These are phyloP conservation scores for Thamnidium elegans DNA, from an alignment of 192 early-diverging fungal species.

Conservation along the genomic window DNA sequence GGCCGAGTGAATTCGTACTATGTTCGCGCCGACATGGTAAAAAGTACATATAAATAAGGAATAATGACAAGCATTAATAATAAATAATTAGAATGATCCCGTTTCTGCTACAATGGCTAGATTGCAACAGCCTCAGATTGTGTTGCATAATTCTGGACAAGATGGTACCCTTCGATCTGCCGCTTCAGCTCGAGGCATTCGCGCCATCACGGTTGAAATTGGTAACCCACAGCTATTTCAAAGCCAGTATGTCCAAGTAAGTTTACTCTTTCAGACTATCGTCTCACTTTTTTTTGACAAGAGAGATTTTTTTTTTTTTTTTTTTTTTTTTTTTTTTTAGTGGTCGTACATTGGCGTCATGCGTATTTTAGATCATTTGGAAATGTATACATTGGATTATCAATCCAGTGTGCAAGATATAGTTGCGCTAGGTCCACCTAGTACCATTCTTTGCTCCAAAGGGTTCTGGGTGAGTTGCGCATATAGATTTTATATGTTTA, in stretches of 20 bases:
- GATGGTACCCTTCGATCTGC: constrained; percentile 82
- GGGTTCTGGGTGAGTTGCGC: constrained; percentile 35
- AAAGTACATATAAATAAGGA: neutral
- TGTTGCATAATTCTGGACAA: constrained; percentile 64
- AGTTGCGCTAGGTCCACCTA: constrained; percentile 23
- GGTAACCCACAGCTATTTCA: constrained; percentile 87
- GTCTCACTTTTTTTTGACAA: constrained; percentile 29
- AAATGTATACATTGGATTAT: constrained; percentile 47
- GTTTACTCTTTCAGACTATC: neutral
- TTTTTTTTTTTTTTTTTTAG: constrained; percentile 8
- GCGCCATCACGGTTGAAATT: constrained; percentile 90
- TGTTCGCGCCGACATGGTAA: constrained; percentile 77
- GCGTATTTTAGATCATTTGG: constrained; percentile 60
- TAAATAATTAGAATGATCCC: constrained; percentile 52
- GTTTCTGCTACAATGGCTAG: constrained; percentile 71
- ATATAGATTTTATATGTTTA: no score
- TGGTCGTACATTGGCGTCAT: constrained; percentile 67
- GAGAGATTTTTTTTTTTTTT: neutral
- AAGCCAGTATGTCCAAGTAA: constrained; percentile 74
- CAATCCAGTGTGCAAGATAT: constrained; percentile 14
- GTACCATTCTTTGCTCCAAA: constrained; percentile 35
- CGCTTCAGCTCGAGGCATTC: constrained; percentile 69
- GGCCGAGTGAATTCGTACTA: constrained; percentile 87
- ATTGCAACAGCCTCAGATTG: constrained; percentile 83
- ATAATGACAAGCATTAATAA: neutral